These are phyloP conservation scores for Stentor roeselii DNA, from an alignment of 73 alveolate species.

Conservation along the genomic window DNA sequence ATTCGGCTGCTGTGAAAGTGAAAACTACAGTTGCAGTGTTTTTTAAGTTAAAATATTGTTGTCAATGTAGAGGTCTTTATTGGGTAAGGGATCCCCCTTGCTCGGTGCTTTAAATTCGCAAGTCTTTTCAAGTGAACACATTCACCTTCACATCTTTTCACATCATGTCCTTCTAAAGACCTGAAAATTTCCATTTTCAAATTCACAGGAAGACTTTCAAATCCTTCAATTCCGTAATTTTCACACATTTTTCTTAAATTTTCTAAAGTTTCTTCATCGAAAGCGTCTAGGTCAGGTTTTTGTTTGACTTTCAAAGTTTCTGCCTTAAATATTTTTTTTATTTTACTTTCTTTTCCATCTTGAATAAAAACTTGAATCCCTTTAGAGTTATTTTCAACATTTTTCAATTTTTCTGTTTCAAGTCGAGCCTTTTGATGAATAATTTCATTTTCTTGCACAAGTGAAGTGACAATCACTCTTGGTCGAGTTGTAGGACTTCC, in stretches of 20 bases:
- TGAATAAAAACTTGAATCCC: no score
- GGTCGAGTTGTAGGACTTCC: not conserved
- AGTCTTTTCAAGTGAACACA: conserved; percentile 16
- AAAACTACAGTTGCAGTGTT: not conserved
- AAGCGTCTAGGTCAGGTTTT: not conserved
- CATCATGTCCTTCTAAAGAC: conserved; percentile 13
- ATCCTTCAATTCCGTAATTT: not conserved
- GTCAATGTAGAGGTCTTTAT: conserved; percentile 14
- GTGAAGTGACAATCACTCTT: not conserved
- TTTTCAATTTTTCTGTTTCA: not conserved
- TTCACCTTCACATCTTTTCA: not conserved
- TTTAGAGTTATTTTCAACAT: not conserved
- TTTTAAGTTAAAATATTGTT: no score
- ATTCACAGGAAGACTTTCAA: not conserved
- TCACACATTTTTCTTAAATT: not conserved
- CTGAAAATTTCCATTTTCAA: not conserved
- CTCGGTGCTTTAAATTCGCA: not conserved
- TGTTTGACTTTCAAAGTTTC: not conserved
- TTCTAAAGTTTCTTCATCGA: not conserved
- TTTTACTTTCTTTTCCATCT: no score
- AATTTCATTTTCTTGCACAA: not conserved
- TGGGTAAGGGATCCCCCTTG: conserved; percentile 22
- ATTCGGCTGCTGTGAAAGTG: conserved; percentile 13
- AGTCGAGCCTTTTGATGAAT: not conserved
- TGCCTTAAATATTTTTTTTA: no score